phyloP scores from a whole-genome alignment of 306 rosid genomes.

The Herpetospermum pedunculosum region DNA sequence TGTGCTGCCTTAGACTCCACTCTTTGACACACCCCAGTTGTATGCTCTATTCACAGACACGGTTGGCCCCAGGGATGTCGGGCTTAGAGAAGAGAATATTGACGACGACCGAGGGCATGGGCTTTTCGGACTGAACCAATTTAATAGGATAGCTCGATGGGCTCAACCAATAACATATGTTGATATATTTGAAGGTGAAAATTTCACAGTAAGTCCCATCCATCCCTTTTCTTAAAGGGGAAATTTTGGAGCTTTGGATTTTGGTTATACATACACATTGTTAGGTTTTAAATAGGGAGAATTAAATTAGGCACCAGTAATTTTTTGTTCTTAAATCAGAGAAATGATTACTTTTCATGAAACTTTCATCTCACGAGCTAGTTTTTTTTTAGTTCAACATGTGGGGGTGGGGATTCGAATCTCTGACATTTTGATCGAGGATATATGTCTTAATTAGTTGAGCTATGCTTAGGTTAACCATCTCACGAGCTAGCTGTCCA shows the following conservation, averaged over 20 bases:
- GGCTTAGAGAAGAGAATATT: constrained; percentile 52
- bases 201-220: constrained; percentile 54
- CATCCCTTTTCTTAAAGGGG: neutral
- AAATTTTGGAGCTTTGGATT: neutral
- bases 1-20: neutral
- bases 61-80: constrained; percentile 58
- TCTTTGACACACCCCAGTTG: neutral
- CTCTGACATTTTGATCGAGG: no score
- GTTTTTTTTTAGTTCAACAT: no score
- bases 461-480: no score
- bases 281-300: neutral
- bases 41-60: constrained; percentile 34
- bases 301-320: neutral
- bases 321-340: neutral
- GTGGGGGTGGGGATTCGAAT: no score
- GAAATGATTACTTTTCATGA: neutral
- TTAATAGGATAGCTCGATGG: constrained; percentile 61
- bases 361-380: no score
- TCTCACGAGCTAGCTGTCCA: neutral
- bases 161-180: constrained; percentile 82
- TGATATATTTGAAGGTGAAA: constrained; percentile 53
- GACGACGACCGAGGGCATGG: constrained; percentile 88
- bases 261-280: neutral
- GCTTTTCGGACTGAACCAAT: constrained; percentile 37
- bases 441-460: no score